Conservation (phyloP, 1,284 basidiomycete genomes). For the Mycosarcoma mackinlayi region DNA sequence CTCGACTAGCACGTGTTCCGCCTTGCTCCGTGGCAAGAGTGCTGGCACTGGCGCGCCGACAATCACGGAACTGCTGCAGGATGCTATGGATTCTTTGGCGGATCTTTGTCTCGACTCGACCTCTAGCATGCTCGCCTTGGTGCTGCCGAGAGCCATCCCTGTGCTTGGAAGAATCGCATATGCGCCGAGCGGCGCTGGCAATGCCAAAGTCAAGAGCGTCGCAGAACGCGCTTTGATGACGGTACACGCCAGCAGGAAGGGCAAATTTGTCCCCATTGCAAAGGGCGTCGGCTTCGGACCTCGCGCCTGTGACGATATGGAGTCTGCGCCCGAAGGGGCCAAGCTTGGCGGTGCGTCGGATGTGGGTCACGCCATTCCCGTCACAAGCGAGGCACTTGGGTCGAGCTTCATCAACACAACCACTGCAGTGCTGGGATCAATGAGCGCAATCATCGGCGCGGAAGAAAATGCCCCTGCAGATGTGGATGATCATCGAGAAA, state of each 20-base stretch:
- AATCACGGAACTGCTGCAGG: constrained; percentile 5
- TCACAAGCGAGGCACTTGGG: constrained; percentile 7
- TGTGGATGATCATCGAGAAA: not conserved
- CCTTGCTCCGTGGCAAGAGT: constrained; percentile 9
- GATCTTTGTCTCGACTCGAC: constrained; percentile 31
- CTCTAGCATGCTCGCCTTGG: constrained; percentile 26
- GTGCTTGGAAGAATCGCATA: constrained; percentile 20
- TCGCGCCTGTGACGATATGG: constrained; percentile 29
- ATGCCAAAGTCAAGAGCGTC: constrained; percentile 1
- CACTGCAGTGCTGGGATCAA: constrained; percentile 10
- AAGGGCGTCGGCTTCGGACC: constrained; percentile 41
- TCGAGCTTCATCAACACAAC: constrained; percentile 4
- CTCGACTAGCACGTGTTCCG: constrained; percentile 20
- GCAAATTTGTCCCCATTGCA: constrained; percentile 40
- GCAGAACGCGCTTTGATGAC: constrained; percentile 20
- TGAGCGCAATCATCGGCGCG: not conserved
- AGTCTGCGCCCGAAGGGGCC: constrained; percentile 32
- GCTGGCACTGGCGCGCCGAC: constrained; percentile 17
- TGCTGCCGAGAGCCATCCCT: constrained; percentile 31
- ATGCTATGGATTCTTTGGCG: constrained; percentile 16
- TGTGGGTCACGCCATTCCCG: constrained; percentile 15
- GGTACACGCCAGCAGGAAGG: constrained; percentile 31
- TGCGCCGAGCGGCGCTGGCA: constrained; percentile 24
- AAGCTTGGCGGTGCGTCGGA: constrained; percentile 20
- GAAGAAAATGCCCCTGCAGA: not conserved